These are phyloP conservation scores for Fusarium agapanthi DNA, from an alignment of 2,329 filamentous ascomycete genomes.

Conservation along the genomic window DNA sequence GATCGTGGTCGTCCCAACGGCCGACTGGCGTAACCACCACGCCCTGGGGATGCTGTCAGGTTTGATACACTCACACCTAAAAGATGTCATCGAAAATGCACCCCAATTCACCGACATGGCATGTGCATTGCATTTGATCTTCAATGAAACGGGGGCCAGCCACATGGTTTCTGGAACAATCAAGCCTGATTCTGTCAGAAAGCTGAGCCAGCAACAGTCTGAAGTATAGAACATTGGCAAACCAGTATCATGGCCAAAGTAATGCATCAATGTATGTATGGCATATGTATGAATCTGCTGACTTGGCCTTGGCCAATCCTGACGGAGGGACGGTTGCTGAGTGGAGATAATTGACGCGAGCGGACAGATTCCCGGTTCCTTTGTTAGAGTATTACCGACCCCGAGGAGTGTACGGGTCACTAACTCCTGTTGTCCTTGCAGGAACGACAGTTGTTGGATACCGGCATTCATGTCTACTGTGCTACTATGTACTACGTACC, in stretches of 20 bases:
- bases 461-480: not conserved
- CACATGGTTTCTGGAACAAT: slow-evolving; percentile 28
- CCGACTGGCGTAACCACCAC: slow-evolving; percentile 26
- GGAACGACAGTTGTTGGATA: not conserved
- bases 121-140: slow-evolving; percentile 21
- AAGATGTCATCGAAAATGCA: not conserved
- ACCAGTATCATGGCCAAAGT: not conserved
- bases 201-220: slow-evolving; percentile 2
- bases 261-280: not conserved
- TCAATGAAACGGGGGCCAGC: slow-evolving; percentile 20
- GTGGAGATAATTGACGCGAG: not conserved
- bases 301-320: not conserved
- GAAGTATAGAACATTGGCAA: not conserved
- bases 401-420: not conserved
- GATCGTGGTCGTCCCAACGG: slow-evolving; percentile 37
- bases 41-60: slow-evolving; percentile 12
- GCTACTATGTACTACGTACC: not conserved
- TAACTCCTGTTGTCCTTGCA: not conserved
- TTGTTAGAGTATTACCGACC: not conserved
- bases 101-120: slow-evolving; percentile 2
- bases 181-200: not conserved
- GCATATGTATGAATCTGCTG: not conserved
- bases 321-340: slow-evolving; percentile 1
- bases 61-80: not conserved
- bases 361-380: not conserved